phyloP scores from a whole-genome alignment of 306 rosid species.

The Sesbania bispinosa region DNA sequence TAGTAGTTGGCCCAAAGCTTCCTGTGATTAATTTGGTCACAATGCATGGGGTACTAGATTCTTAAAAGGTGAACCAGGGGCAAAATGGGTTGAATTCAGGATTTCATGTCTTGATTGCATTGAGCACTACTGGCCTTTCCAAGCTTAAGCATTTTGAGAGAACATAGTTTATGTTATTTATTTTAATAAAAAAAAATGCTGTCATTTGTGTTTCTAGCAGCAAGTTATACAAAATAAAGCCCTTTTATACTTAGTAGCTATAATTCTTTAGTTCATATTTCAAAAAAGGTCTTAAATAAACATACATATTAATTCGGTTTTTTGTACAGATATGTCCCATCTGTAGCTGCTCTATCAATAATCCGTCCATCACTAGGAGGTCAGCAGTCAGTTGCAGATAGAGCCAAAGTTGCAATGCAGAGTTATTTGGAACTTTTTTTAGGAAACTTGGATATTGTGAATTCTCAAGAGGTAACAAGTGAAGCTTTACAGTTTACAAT shows the following conservation, averaged over 20 bases:
- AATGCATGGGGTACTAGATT: background rate
- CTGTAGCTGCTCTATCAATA: slow-evolving; percentile 76
- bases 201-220: background rate
- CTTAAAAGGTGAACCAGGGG: background rate
- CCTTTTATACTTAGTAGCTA: background rate
- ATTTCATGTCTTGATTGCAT: slow-evolving; percentile 3
- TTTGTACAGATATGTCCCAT: slow-evolving; percentile 70
- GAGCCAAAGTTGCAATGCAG: slow-evolving; percentile 85
- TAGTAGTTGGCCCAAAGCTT: background rate
- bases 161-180: background rate
- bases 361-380: slow-evolving; percentile 77
- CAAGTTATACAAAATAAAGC: background rate
- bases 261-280: background rate
- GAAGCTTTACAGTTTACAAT: background rate
- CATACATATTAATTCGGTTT: slow-evolving; percentile 9
- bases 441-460: slow-evolving; percentile 79
- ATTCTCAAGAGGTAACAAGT: slow-evolving; percentile 74
- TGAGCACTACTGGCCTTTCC: slow-evolving; percentile 4
- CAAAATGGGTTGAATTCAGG: slow-evolving; percentile 1
- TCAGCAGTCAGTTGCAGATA: slow-evolving; percentile 68
- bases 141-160: background rate
- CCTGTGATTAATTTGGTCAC: background rate
- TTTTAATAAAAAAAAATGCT: background rate
- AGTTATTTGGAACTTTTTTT: slow-evolving; percentile 77
- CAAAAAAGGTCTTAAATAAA: background rate